A percentile compares a stretch with the other conserved stretches of the same genome.
These are phyloP conservation scores for Microstegium vimineum DNA, from an alignment of 176 grass and related monocot species.

Conservation along the genomic window DNA sequence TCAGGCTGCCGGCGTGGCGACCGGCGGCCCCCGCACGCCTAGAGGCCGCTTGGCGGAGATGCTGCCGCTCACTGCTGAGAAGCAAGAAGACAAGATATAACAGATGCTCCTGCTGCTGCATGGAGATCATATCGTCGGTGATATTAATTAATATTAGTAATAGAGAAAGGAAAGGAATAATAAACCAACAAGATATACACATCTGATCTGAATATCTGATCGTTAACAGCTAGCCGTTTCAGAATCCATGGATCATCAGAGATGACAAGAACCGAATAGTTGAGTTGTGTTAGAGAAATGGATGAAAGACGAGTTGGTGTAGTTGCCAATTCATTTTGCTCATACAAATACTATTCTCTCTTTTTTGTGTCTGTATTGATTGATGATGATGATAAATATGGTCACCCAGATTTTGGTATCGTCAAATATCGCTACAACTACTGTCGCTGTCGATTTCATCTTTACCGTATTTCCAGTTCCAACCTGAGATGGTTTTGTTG, in stretches of 20 bases:
- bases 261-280: not conserved
- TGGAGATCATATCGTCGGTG: not conserved
- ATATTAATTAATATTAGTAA: not conserved
- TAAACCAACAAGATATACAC: slow-evolving; percentile 13
- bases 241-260: not conserved
- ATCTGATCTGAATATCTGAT: not conserved
- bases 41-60: slow-evolving; percentile 71
- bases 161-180: slow-evolving; percentile 18
- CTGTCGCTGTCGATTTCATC: not conserved
- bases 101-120: not conserved
- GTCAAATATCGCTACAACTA: not conserved
- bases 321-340: not conserved
- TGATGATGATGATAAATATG: not conserved
- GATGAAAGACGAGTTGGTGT: not conserved
- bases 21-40: slow-evolving; percentile 41
- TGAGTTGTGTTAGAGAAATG: not conserved
- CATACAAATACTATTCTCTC: not conserved
- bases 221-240: not conserved
- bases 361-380: not conserved
- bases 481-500: not conserved
- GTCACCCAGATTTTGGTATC: not conserved
- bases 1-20: not conserved
- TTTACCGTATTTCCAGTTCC: not conserved
- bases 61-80: slow-evolving; percentile 70
- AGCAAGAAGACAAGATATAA: slow-evolving; percentile 70